Evolutionary conservation across 768 basidiomycete genomes (phyloP).

Genomic region (Leccinum imitatum): DNA sequence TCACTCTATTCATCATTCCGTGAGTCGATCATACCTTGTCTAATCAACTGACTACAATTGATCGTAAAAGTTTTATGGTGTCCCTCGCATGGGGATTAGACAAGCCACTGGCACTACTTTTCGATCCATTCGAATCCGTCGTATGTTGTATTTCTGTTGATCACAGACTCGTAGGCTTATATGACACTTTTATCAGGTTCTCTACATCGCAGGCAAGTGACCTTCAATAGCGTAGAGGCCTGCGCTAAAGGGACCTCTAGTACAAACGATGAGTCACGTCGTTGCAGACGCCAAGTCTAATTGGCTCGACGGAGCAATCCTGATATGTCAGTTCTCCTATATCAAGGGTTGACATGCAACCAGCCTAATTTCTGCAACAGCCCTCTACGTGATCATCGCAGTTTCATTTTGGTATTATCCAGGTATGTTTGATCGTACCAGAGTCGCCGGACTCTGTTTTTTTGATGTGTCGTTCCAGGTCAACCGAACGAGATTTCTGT

Average conservation of each 20-base stretch:
- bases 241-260: conserved; percentile 34
- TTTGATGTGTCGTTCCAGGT: conserved; percentile 18
- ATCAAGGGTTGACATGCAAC: too few relatives aligned
- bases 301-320: conserved; percentile 76
- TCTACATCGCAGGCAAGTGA: conserved; percentile 37
- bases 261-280: conserved; percentile 82
- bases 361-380: conserved; percentile 32
- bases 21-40: conserved; percentile 34
- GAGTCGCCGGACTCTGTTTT: neutral
- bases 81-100: conserved; percentile 78
- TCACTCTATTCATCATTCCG: conserved; percentile 83
- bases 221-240: conserved; percentile 35
- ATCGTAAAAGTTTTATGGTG: conserved; percentile 59
- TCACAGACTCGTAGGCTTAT: conserved; percentile 9
- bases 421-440: conserved; percentile 18
- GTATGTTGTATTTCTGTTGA: conserved; percentile 32
- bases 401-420: conserved; percentile 68
- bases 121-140: conserved; percentile 88
- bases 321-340: conserved; percentile 54
- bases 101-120: conserved; percentile 77
- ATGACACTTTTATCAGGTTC: conserved; percentile 23
- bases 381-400: conserved; percentile 69
- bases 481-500: conserved; percentile 22
- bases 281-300: conserved; percentile 81
- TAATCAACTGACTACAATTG: neutral